Evolutionary conservation across 352 stramenopile genomes (phyloP), one percentile per base, ranked within the genome.

Genomic region (Aphanomyces invadans): DNA sequence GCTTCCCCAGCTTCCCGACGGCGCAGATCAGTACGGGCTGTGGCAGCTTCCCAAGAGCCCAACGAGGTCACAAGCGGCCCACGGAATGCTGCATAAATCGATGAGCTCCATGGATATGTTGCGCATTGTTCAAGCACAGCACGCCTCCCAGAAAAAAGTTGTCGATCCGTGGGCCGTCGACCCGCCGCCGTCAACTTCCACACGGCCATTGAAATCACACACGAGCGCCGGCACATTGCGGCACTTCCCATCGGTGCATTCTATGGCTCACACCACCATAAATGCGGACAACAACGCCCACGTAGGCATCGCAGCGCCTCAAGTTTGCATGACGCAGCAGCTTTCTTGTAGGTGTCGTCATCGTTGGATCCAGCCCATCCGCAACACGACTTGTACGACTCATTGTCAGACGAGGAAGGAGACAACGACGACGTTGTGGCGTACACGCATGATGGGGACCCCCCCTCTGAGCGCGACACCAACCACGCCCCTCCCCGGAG

Each of bases 101-200:
- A 57, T 57, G 49, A 57, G 21, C 21, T 57, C 49, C 17, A 39
- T n/a, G 5, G 49, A 57, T n/a, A 57, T 57, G 49, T n/a, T 57
- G 9, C 49, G 29, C 29, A n/a, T 1, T 9, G 12, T 57, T 10
- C 21, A 57, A 32, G 15, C 49, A 1, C 29, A 39, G 29, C 17
- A 19, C 15, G 15, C 15, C 36, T 42, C 49, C 15, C 49, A 15
- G 29, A 29, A 29, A 26, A 29, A 32, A n/a, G 5, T 39, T 12
- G 25, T 57, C 12, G 49, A 57, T 38, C 49, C 15, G 0, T 57
- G 49, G 49, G 29, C 49, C 4, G 49, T 33, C 19, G 19, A 21
- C 12, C 17, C 49, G 0, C 11, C 25, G 4, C 17, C 46, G 19
- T 21, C 46, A 21, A 54, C n/a, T 23, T 7, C 46, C 10, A 10